Base-by-base conservation (phyloP, 352 stramenopile species). In the Phytophthora idaei region DNA sequence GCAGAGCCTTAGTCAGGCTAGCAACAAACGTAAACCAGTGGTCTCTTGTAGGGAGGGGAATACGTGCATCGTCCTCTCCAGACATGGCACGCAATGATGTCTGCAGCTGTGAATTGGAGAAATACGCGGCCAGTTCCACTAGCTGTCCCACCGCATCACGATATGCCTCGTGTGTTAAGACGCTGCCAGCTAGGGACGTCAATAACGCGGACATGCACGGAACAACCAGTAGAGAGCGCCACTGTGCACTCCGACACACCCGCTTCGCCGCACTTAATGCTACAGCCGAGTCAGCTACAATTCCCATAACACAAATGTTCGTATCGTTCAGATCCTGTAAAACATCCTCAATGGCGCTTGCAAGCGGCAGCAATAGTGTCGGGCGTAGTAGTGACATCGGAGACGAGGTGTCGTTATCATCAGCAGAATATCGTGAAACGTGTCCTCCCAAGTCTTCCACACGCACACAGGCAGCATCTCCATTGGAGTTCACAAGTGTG, bases 401-500 rank as follows among this genome's bases (percentile, higher is more conserved):
- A 39, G 59, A 70, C 2, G 31, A 46, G 54, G 10, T 47, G 5
- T 69, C 60, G 15, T 60, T 14, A 15, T 48, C 53, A 42, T 15
- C 17, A 27, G 51, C 28, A 42, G 54, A 74, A 58, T 81, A 79
- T 11, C 69, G 62, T 17, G 66, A 55, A 14, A 64, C 48, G 4
- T 76, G 63, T 1, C 69, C 69, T 5, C 67, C 69, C 52, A 90
- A 78, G 47, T 92, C 85, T 25, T 86, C 61, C 2, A 93, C 80
- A 11, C 71, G 73, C 3, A 93, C 73, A 49, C 84, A 92, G 2
- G 80, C 71, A n/a, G 78, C 78, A 42, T 93, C 87, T 46, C 87
- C 87, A 59, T 91, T 92, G 28, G 81, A 89, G 64, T 93, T 93
- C 3, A 93, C 73, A 4, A 95, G 72, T 29, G 84, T 82, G 54